These are phyloP conservation scores for Monilinia aucupariae DNA, from an alignment of 2,329 filamentous ascomycete species.

Conservation along the genomic window DNA sequence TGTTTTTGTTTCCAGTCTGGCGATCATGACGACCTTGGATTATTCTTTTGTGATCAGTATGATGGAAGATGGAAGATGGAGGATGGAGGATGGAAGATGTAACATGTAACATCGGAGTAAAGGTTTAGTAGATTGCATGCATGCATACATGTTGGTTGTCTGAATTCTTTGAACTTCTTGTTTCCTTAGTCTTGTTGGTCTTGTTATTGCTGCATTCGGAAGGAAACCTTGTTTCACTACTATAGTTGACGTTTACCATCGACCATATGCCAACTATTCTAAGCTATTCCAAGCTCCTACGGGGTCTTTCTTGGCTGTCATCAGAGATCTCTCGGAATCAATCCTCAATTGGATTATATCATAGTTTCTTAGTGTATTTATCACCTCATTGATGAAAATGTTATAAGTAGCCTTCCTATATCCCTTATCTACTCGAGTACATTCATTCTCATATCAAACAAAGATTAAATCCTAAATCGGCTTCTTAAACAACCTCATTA, in stretches of 20 bases:
- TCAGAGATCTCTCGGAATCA: not conserved
- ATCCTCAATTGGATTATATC: conserved; percentile 12
- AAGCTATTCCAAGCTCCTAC: not conserved
- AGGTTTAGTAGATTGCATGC: too few relatives aligned
- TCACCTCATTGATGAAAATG: not conserved
- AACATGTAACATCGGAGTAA: not conserved
- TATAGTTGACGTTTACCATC: not conserved
- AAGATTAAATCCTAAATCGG: not conserved
- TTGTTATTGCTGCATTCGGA: not conserved
- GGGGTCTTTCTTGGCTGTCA: not conserved
- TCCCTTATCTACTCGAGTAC: not conserved
- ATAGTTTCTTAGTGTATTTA: not conserved
- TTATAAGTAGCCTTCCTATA: conserved; percentile 9
- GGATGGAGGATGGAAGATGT: too few relatives aligned
- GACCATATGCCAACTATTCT: conserved; percentile 15
- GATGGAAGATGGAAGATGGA: not conserved
- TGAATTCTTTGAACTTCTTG: not conserved
- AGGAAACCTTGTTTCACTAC: conserved; percentile 1
- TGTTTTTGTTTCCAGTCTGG: not conserved
- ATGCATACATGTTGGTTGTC: too few relatives aligned
- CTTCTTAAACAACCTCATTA: not conserved
- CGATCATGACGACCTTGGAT: not conserved
- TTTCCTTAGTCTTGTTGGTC: not conserved
- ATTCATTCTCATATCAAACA: not conserved
- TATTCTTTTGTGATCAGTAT: not conserved